Evolutionary conservation across 108 stramenopile species (phyloP).

Genomic region (Nitzschia sp.): DNA sequence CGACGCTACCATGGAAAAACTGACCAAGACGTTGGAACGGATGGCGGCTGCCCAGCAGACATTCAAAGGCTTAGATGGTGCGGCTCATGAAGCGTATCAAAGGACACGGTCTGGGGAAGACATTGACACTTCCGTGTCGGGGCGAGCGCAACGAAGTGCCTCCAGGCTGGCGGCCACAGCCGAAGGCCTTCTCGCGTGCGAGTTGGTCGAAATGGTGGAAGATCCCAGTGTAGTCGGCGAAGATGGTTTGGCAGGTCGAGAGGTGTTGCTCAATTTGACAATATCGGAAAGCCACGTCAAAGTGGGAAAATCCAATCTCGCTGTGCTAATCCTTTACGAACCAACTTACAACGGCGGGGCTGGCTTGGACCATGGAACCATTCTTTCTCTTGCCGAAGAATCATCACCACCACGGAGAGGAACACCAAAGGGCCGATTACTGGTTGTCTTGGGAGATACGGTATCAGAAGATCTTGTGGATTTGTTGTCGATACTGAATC

Average conservation of each 20-base stretch:
- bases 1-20: neutral
- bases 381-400: constrained; percentile 22
- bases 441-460: constrained; percentile 55
- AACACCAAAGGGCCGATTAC: constrained; percentile 42
- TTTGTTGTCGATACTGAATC: constrained; percentile 19
- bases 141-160: constrained; percentile 74
- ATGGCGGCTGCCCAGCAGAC: constrained; percentile 64
- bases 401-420: neutral
- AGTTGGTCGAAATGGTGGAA: constrained; percentile 68
- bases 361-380: constrained; percentile 68
- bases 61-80: constrained; percentile 80
- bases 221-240: constrained; percentile 16
- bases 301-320: constrained; percentile 27
- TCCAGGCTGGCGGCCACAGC: constrained; percentile 65
- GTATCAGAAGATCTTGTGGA: constrained; percentile 9
- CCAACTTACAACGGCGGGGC: constrained; percentile 67
- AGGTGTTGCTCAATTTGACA: constrained; percentile 47
- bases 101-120: constrained; percentile 50
- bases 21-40: constrained; percentile 45
- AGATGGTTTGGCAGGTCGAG: constrained; percentile 44
- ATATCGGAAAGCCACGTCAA: constrained; percentile 1
- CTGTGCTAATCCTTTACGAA: constrained; percentile 73
- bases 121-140: constrained; percentile 55
- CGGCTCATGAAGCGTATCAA: constrained; percentile 83
- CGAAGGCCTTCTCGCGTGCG: constrained; percentile 70